Base-by-base conservation (phyloP, 306 rosid species). In the Quercus parvula region DNA sequence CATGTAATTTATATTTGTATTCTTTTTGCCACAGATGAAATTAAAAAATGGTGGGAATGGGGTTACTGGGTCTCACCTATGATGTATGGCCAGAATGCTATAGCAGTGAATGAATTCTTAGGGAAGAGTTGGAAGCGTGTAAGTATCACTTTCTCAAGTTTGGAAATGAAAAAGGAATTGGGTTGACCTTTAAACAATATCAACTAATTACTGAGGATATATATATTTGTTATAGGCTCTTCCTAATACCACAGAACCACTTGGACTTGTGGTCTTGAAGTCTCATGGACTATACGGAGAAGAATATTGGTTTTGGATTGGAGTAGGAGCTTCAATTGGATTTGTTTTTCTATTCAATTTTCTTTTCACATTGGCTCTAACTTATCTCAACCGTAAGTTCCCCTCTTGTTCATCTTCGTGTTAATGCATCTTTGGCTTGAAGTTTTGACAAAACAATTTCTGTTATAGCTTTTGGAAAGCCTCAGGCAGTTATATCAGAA, bases 41-140 rank as follows among this genome's bases (percentile, higher is more conserved):
- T 94, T 73, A 86, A 83, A 73, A 85, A 83, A 24, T 94, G 98
- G 94, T 92, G 90, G 91, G 30, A 87, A 76, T 92, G 96, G 97
- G 97, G 97, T 14, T 87, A 87, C 51, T 82, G 91, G 91, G 9
- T 68, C 58, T 87, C 91, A 2, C 91, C 98, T 0, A 66, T 92
- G 89, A 92, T 94, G 98, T 94, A 94, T 83, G 98, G 86, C 82
- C 98, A 87, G 81, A 92, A 94, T 86, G 98, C 98, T 28, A 66
- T 94, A 67, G 82, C 96, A 18, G 94, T 90, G 73, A 94, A 94
- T 84, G 97, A 94, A 79, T 94, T 94, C 86, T 92, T 90, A 1
- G 97, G 96, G 54, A 83, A 88, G 56, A 90, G 92, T 77, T 94
- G 98, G 98, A 75, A 85, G 71, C 85, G 81, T 57, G 91, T 87